phyloP scores from a whole-genome alignment of 371 early-diverging fungal genomes.

The Dentiscutata heterogama region DNA sequence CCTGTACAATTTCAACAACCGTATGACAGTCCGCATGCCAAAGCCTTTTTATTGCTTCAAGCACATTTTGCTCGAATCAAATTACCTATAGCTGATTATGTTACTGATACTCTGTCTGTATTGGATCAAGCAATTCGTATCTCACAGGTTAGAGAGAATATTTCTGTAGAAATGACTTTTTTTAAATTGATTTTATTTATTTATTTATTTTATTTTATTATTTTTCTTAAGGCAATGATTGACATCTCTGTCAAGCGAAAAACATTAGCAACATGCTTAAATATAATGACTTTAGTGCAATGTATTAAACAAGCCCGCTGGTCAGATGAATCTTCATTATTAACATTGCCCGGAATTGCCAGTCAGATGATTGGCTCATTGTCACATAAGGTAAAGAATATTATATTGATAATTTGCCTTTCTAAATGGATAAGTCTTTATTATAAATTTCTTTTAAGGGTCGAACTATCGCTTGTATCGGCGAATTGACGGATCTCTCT shows the following conservation, averaged over 20 bases:
- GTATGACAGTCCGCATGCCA: constrained; percentile 87
- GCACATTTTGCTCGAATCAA: constrained; percentile 79
- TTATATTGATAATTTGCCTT: neutral
- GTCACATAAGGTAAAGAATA: neutral
- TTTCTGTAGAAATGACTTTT: neutral
- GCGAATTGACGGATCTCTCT: constrained; percentile 59
- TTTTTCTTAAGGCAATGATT: constrained; percentile 82
- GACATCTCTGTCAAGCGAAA: constrained; percentile 86
- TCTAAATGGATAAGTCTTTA: neutral
- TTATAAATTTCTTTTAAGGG: neutral
- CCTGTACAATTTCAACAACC: constrained; percentile 61
- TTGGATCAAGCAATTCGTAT: constrained; percentile 93
- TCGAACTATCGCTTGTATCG: constrained; percentile 53
- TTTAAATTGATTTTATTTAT: neutral
- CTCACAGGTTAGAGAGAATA: constrained; percentile 59
- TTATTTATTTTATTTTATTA: neutral
- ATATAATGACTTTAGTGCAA: constrained; percentile 82
- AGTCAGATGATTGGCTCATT: constrained; percentile 8
- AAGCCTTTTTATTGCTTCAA: constrained; percentile 90
- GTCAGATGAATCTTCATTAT: constrained; percentile 76
- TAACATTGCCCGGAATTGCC: constrained; percentile 76
- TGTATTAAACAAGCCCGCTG: constrained; percentile 92
- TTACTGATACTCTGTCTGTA: constrained; percentile 92
- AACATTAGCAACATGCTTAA: constrained; percentile 67
- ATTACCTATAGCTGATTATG: constrained; percentile 88